Evolutionary conservation across 805 yeast species (phyloP), one percentile per base, ranked within the genome.

Genomic region (Cyberlindnera mycetangii): DNA sequence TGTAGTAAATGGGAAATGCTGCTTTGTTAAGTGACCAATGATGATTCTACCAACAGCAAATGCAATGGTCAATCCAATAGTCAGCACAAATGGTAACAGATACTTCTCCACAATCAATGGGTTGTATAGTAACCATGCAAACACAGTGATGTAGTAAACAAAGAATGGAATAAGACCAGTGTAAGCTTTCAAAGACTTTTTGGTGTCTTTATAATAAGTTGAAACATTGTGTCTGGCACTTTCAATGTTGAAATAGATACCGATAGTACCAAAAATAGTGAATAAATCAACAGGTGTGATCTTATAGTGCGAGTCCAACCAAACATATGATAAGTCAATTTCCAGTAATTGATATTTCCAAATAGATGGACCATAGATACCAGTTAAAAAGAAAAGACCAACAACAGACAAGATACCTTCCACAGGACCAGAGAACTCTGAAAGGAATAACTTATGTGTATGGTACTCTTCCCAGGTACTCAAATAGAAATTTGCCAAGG

Each of bases 391-490:
- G 58, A 78, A 88, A 15, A 83, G 66, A 0, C 56, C 62, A 18
- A 77, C 64, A 41, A 88, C 70, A 66, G 83, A 71, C 51, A 89
- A 60, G 22, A 90, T 86, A 3, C 98, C 98, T 65, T 90, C 98
- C 4, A 92, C 97, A 0, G 98, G 98, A 0, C 98, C 98, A 12
- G 95, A 85, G 56, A 88, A 81, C 50, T 75, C 81, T 28, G 92
- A 80, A 42, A 90, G 69, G 62, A 74, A 90, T 40, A 90, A 70
- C 37, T 80, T 81, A 56, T 89, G 95, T 1, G 97, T 90, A 61
- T 89, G 92, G 63, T 79, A 90, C 61, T 89, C 97, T 66, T 90
- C 98, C 97, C 97, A 90, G 1, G 97, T 90, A 31, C 95, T 83
- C 39, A 87, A 62, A 61, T 89, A 90, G 63, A 90, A 92, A 64